Conservation (phyloP, 2,329 filamentous ascomycete species). For the Lachnellula suecica region DNA sequence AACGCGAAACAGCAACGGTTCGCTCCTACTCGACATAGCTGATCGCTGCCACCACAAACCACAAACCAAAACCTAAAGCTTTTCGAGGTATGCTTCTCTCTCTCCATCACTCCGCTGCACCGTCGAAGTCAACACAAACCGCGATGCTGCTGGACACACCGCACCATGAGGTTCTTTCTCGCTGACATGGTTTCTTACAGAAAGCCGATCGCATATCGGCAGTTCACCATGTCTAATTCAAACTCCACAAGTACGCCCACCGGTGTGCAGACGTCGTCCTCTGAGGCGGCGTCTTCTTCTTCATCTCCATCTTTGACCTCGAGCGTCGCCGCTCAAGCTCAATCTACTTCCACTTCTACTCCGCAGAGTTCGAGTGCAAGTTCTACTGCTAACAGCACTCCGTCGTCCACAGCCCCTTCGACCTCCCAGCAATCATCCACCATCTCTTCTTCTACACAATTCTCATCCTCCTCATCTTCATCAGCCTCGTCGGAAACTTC, state of each 20-base stretch:
- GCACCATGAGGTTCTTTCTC: constrained; percentile 13
- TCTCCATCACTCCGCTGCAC: neutral
- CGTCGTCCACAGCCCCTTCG: constrained; percentile 15
- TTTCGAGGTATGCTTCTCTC: neutral
- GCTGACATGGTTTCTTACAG: constrained; percentile 24
- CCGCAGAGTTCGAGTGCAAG: constrained; percentile 17
- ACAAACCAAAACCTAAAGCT: neutral
- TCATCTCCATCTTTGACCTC: constrained; percentile 14
- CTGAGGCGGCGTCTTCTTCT: constrained; percentile 8
- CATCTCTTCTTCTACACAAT: constrained; percentile 14
- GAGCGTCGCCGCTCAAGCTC: neutral
- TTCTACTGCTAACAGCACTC: constrained; percentile 29
- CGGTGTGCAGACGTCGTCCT: constrained; percentile 8
- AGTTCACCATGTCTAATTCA: constrained; percentile 19
- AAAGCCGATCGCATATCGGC: constrained; percentile 12
- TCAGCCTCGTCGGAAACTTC: constrained; percentile 13
- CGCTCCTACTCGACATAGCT: neutral
- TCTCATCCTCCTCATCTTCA: constrained; percentile 18
- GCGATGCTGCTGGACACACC: constrained; percentile 3
- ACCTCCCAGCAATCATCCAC: constrained; percentile 2
- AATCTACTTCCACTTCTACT: constrained; percentile 3
- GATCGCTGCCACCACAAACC: neutral
- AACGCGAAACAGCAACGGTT: constrained; percentile 5
- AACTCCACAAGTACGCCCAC: constrained; percentile 30
- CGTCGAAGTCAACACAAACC: too few relatives aligned